Conservation (phyloP, 192 early-diverging fungal species). For the Thoreauomyces humboldtii region DNA sequence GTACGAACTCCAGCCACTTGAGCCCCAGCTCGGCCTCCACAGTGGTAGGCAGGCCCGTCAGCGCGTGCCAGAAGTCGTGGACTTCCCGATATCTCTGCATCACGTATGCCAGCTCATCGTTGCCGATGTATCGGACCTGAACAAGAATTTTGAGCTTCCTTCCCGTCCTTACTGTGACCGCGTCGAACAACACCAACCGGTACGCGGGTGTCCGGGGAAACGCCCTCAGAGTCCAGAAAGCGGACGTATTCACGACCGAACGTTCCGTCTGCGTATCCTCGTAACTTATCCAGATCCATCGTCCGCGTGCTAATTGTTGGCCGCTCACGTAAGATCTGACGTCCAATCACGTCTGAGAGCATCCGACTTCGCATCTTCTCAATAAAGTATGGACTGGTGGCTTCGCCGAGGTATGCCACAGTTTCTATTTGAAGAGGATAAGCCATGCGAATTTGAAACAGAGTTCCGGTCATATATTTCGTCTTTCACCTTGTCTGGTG, state of each 20-base stretch:
- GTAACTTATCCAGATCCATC: conserved; percentile 66
- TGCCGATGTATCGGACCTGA: conserved; percentile 83
- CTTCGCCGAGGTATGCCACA: conserved; percentile 86
- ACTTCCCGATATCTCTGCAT: conserved; percentile 90
- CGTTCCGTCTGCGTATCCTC: conserved; percentile 61
- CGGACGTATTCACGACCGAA: conserved; percentile 85
- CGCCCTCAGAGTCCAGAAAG: conserved; percentile 75
- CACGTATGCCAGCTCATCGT: conserved; percentile 90
- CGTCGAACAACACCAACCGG: conserved; percentile 54
- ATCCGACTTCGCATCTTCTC: conserved; percentile 73
- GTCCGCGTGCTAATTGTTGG: conserved; percentile 73
- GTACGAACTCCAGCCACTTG: conserved; percentile 92
- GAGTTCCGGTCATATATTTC: too few species aligned
- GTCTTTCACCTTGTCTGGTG: conserved; percentile 46
- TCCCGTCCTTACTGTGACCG: not conserved
- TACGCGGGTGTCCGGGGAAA: conserved; percentile 77
- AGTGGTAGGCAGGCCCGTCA: conserved; percentile 76
- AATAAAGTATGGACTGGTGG: conserved; percentile 72
- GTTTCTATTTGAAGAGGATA: conserved; percentile 57
- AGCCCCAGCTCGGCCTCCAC: conserved; percentile 90
- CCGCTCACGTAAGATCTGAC: conserved; percentile 77
- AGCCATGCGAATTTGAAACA: conserved; percentile 1
- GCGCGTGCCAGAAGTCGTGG: conserved; percentile 91
- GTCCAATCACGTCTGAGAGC: conserved; percentile 70
- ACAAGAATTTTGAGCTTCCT: not conserved